Conservation (phyloP, 371 early-diverging fungal species). For the Smittium culicis region DNA sequence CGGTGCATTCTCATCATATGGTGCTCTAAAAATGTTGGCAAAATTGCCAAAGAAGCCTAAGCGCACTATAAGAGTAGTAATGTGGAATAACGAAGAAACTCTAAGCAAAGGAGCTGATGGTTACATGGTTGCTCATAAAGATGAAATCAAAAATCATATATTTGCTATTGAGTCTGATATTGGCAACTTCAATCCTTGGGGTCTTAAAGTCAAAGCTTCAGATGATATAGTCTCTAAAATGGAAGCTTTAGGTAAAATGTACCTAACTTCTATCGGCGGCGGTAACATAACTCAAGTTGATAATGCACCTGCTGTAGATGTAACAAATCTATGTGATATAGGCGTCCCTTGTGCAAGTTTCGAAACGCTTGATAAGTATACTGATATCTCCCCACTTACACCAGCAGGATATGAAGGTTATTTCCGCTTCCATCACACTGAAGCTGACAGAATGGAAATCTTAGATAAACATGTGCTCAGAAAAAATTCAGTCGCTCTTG, state of each 20-base stretch:
- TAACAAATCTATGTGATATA: constrained; percentile 30
- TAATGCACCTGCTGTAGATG: constrained; percentile 30
- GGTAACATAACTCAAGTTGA: too few relatives aligned
- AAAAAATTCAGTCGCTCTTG: too few relatives aligned
- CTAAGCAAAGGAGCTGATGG: constrained; percentile 36
- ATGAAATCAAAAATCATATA: constrained; percentile 28
- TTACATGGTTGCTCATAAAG: constrained; percentile 33
- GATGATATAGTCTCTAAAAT: not conserved
- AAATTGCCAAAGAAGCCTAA: constrained; percentile 25
- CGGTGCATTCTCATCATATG: constrained; percentile 40
- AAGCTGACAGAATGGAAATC: too few relatives aligned
- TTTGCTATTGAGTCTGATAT: constrained; percentile 42
- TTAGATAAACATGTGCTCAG: too few relatives aligned
- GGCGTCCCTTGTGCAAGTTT: constrained; percentile 39
- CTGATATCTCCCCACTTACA: too few relatives aligned
- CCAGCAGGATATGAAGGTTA: too few relatives aligned
- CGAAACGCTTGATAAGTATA: too few relatives aligned
- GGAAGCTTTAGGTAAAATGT: constrained; percentile 18
- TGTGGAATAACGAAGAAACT: constrained; percentile 44
- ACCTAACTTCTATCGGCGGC: constrained; percentile 18
- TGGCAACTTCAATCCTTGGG: constrained; percentile 41
- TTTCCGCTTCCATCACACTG: too few relatives aligned
- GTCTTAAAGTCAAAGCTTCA: constrained; percentile 23
- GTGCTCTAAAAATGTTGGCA: constrained; percentile 35
- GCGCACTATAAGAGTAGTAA: constrained; percentile 41